These are phyloP conservation scores for Paracamarosporium sp. DNA, from an alignment of 2,329 filamentous ascomycete species.

Conservation along the genomic window DNA sequence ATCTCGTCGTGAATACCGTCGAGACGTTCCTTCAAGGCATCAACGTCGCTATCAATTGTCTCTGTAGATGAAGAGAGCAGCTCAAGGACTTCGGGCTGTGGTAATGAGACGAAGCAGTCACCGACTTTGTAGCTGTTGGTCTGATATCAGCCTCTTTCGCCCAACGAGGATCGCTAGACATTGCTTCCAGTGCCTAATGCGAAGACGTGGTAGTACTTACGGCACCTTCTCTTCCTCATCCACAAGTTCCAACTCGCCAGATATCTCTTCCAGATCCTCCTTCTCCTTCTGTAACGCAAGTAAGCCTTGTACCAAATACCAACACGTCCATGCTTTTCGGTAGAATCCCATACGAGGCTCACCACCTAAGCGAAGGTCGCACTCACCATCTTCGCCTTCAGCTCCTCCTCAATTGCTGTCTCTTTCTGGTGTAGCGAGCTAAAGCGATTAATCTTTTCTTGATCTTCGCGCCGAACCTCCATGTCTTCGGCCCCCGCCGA, in stretches of 20 bases:
- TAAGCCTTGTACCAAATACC: not conserved
- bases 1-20: slow-evolving; percentile 81
- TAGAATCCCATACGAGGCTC: not conserved
- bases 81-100: slow-evolving; percentile 83
- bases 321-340: not conserved
- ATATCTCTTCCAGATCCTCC: slow-evolving; percentile 94
- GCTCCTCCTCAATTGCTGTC: slow-evolving; percentile 76
- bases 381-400: slow-evolving; percentile 78
- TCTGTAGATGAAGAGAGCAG: slow-evolving; percentile 76
- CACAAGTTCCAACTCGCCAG: slow-evolving; percentile 87
- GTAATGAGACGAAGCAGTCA: slow-evolving; percentile 90
- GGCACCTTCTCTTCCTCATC: slow-evolving; percentile 94
- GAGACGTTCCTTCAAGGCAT: slow-evolving; percentile 77
- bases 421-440: slow-evolving; percentile 92
- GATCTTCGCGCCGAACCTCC: slow-evolving; percentile 93
- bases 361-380: not conserved
- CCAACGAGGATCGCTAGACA: not conserved
- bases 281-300: slow-evolving; percentile 82
- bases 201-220: slow-evolving; percentile 60
- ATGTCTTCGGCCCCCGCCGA: slow-evolving; percentile 77
- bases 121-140: slow-evolving; percentile 86
- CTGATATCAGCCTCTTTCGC: not conserved
- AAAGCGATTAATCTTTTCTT: slow-evolving; percentile 99
- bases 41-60: slow-evolving; percentile 78
- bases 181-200: not conserved